Evolutionary conservation across 495 filamentous ascomycete species (phyloP), one percentile per base, ranked within the genome.

Genomic region (Opeltia flavorubescens): DNA sequence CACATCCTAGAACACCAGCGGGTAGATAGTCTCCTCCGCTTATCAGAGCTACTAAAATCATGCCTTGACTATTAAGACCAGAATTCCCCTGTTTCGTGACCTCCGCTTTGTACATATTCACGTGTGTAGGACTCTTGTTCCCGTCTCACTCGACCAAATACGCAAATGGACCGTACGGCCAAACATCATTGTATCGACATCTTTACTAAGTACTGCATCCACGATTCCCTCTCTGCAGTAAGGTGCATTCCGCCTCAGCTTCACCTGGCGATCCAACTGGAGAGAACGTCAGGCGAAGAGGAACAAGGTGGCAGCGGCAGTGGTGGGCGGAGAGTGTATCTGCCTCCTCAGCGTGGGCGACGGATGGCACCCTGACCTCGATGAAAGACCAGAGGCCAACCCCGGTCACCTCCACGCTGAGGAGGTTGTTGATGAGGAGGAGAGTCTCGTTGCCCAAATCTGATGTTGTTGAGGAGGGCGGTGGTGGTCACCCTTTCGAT

Each of bases 111-210:
- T 94, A 89, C 34, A 88, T 64, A 17, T 80, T 82, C 33, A 95
- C 83, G 61, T 96, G 89, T 1, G 91, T 95, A 4, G 86, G 84
- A 2, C 73, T 74, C 48, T 80, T 77, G 47, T 66, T 70, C 2
- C 71, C 67, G 55, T 71, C 60, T 94, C 86, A 15, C 80, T 74
- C 0, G 83, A 83, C 77, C 87, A 98, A 55, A 86, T 88, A 48
- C 86, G 75, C 27, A 95, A 64, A 0, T 79, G 91, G 40, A 74
- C 59, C 0, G 71, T 76, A 41, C 84, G 88, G 2, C 91, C 91
- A 60, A 96, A 98, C 91, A 98, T 98, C 54, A 98, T 71, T 2
- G 91, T 87, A 62, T 98, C 91, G 30, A 95, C 87, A 67, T 98
- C 91, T 60, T 98, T 88, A 58, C 85, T 95, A 55, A 98, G 73